Conservation (phyloP, 225 moss, liverwort and hornwort species). For the Polytrichum formosum region DNA sequence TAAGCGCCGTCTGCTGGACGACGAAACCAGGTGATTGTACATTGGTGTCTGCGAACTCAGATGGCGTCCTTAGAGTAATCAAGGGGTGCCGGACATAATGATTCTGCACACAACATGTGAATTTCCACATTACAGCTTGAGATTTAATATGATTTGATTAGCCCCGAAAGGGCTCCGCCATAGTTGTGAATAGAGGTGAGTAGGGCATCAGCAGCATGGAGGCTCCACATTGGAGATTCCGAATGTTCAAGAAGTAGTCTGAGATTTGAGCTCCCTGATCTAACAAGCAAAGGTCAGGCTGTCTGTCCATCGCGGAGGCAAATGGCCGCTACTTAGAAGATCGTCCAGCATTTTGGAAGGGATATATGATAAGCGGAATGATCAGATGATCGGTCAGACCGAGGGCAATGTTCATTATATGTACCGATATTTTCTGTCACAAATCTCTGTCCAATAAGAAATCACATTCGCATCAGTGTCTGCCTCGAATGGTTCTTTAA, state of each 20-base stretch:
- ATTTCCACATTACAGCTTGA: background rate
- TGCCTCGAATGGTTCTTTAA: too few species aligned
- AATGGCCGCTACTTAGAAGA: too few species aligned
- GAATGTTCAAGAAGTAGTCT: slow-evolving; percentile 24
- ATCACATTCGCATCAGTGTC: too few species aligned
- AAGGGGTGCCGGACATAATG: slow-evolving; percentile 13
- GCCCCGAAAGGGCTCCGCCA: slow-evolving; percentile 3
- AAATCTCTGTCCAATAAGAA: too few species aligned
- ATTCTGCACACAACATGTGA: background rate
- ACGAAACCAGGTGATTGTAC: slow-evolving; percentile 50
- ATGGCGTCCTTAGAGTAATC: slow-evolving; percentile 53
- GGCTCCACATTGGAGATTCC: slow-evolving; percentile 44
- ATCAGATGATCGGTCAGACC: too few species aligned
- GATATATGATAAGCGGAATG: too few species aligned
- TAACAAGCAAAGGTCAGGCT: background rate
- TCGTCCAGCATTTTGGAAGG: too few species aligned
- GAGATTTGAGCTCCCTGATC: background rate
- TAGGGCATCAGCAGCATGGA: slow-evolving; percentile 25
- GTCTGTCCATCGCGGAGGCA: background rate
- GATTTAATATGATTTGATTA: background rate
- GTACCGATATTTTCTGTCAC: too few species aligned
- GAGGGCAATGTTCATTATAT: too few species aligned
- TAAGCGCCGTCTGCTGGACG: slow-evolving; percentile 91
- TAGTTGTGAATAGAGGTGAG: slow-evolving; percentile 45
- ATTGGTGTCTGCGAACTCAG: slow-evolving; percentile 87